phyloP scores from a whole-genome alignment of 805 yeast genomes.

The Yarrowia sp. region DNA sequence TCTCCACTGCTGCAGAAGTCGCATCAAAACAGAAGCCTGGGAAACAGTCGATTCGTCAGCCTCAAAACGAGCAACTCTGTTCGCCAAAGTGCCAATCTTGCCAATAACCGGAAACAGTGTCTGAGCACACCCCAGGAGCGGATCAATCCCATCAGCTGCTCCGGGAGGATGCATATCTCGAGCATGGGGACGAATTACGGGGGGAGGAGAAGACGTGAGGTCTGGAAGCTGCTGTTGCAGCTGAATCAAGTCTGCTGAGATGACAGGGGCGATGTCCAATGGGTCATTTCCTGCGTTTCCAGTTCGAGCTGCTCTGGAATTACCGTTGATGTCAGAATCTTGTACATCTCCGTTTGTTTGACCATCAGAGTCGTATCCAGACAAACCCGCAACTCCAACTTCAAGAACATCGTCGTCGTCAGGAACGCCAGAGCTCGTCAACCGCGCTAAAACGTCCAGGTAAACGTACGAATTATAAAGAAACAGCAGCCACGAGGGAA shows the following conservation, averaged over 20 bases:
- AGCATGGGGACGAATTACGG: background rate
- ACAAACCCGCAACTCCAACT: background rate
- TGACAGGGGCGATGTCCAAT: background rate
- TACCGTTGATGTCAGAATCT: no score
- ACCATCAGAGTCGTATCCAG: no score
- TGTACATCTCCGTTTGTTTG: no score
- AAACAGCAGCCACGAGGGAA: constrained; percentile 48
- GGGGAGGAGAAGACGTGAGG: background rate
- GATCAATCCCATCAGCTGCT: constrained; percentile 50
- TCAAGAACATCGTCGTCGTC: constrained; percentile 39
- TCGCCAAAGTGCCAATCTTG: constrained; percentile 55
- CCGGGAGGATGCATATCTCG: constrained; percentile 14
- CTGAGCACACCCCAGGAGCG: constrained; percentile 66
- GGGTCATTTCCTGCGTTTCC: constrained; percentile 1
- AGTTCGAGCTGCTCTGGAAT: no score
- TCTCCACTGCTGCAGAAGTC: constrained; percentile 55
- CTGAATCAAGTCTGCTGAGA: background rate
- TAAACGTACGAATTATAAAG: constrained; percentile 66
- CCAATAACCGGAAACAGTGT: constrained; percentile 63
- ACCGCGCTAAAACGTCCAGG: constrained; percentile 63
- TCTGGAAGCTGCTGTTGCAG: background rate
- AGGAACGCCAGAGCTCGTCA: constrained; percentile 45
- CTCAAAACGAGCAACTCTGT: constrained; percentile 47
- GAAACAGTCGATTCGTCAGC: constrained; percentile 49
- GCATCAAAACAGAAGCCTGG: constrained; percentile 53